Evolutionary conservation across 2,329 filamentous ascomycete genomes (phyloP).

Genomic region (Aspergillus felis): DNA sequence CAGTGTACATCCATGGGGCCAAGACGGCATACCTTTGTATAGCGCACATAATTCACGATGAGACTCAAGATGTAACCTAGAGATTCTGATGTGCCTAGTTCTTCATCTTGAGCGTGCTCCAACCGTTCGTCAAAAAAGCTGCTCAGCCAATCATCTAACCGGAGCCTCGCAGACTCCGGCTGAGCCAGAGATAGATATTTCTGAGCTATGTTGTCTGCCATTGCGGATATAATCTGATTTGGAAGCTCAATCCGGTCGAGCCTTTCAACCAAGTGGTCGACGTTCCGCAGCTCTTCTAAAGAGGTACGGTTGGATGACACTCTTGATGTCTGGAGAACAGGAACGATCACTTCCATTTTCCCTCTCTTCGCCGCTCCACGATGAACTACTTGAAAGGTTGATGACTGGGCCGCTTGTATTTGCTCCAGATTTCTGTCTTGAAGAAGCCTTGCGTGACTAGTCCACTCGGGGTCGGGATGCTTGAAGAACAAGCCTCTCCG

Average conservation of each 20-base stretch:
- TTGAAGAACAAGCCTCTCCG: conserved; percentile 40
- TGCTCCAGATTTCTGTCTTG: conserved; percentile 54
- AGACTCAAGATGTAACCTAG: conserved; percentile 33
- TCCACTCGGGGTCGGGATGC: conserved; percentile 76
- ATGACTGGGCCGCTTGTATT: conserved; percentile 42
- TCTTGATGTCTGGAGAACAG: conserved; percentile 69
- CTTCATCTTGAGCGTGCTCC: conserved; percentile 40
- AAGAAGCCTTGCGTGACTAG: conserved; percentile 62
- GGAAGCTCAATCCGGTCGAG: conserved; percentile 77
- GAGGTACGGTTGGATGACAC: conserved; percentile 57
- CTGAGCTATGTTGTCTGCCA: conserved; percentile 72
- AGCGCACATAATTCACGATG: conserved; percentile 32
- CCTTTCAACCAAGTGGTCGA: conserved; percentile 64
- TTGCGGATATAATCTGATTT: conserved; percentile 72
- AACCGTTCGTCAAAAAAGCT: conserved; percentile 37
- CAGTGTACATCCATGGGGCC: background rate
- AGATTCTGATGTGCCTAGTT: conserved; percentile 39
- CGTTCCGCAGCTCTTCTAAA: conserved; percentile 73
- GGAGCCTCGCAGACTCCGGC: conserved; percentile 47
- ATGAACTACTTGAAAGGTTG: conserved; percentile 61
- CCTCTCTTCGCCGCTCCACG: conserved; percentile 48
- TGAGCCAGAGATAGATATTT: conserved; percentile 67
- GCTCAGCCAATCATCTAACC: conserved; percentile 37
- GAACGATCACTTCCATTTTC: conserved; percentile 53
- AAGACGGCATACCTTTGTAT: conserved; percentile 32